Evolutionary conservation across 805 yeast species (phyloP).

Genomic region (Ogataea polymorpha): DNA sequence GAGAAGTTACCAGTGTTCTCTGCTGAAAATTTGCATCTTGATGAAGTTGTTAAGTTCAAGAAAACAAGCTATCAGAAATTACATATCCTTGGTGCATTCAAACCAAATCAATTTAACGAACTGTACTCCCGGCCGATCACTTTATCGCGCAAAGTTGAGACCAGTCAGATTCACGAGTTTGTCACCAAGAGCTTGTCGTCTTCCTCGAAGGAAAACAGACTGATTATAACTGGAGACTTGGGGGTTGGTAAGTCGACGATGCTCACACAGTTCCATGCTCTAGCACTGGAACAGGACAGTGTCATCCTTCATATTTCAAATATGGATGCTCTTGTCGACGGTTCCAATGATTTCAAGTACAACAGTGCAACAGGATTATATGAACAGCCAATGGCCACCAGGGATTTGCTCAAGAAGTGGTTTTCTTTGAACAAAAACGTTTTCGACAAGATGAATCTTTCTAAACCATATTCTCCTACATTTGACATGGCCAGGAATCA

Average conservation of each 20-base stretch:
- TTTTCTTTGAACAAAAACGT: conserved; percentile 42
- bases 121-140: conserved; percentile 58
- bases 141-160: conserved; percentile 50
- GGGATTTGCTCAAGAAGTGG: conserved; percentile 54
- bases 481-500: conserved; percentile 19
- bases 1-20: conserved; percentile 19
- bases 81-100: conserved; percentile 58
- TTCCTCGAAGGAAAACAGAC: conserved; percentile 42
- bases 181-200: conserved; percentile 33
- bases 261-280: conserved; percentile 64
- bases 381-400: conserved; percentile 77
- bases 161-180: conserved; percentile 37
- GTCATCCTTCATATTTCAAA: conserved; percentile 63
- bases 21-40: conserved; percentile 14
- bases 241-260: conserved; percentile 81
- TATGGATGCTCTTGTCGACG: conserved; percentile 62
- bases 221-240: conserved; percentile 60
- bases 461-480: conserved; percentile 21
- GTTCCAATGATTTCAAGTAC: conserved; percentile 63
- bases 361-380: conserved; percentile 48
- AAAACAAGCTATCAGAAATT: conserved; percentile 41
- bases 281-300: conserved; percentile 38
- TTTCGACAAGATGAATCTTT: conserved; percentile 32
- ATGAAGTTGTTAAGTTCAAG: conserved; percentile 41
- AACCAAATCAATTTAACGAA: conserved; percentile 67